Evolutionary conservation across 192 early-diverging fungal species (phyloP), one percentile per base, ranked within the genome.

Genomic region (Coemansia sp.): DNA sequence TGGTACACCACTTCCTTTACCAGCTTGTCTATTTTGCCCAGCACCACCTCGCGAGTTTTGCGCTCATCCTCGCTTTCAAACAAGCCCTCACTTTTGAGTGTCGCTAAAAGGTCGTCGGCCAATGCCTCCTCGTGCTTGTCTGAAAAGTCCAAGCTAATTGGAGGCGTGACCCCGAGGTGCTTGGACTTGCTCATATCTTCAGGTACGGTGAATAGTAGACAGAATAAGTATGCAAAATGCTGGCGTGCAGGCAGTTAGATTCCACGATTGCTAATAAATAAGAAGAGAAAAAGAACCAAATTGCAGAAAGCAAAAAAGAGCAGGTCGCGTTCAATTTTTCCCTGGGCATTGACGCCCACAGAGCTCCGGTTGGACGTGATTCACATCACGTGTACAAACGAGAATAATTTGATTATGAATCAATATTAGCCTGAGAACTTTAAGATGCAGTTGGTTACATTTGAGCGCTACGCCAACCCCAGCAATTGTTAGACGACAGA

Each of bases 1-100:
- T 72, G 55, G 53, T 90, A 89, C 12, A 97, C 95, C 84, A 98
- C 96, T 45, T 96, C 89, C 70, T 97, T 94, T 59, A 95, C 90
- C 57, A 99, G 78, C 56, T 82, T 82, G 70, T 93, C 86, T 32
- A 99, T 83, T 62, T 95, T 92, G 10, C 89, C 92, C 38, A 98
- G 85, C 1, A 98, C 94, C 39, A 70, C 54, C 43, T 86, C 92
- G 90, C 96, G 87, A 65, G 89, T 88, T 38, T 84, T 84, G 56
- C 90, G 87, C 59, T 95, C 94, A 37, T 92, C 87, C 17, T 90
- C 88, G 63, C 85, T 88, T 72, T 98, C 96, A 80, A 93, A 98
- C 56, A 91, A 86, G 27, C 89, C 89, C 61, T 89, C 84, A 7
- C 77, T 85, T 41, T 84, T 84, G 43, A 98, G 82, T 2, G 90